phyloP scores from a whole-genome alignment of 352 stramenopile species.

The Aphanomyces invadans region DNA sequence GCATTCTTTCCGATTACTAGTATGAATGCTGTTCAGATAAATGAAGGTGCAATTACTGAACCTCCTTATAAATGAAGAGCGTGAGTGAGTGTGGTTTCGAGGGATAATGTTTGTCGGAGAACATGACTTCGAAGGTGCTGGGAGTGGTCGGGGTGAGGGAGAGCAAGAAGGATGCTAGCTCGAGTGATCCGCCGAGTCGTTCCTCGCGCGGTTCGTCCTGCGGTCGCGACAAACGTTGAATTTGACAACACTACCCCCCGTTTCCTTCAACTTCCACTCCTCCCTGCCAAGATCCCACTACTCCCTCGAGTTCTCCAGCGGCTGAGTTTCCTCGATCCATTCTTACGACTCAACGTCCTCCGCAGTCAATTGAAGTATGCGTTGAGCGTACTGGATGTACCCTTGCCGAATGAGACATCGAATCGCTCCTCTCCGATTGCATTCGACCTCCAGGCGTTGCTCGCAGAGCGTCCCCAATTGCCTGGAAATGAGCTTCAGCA shows the following conservation, averaged over 20 bases:
- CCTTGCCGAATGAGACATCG: background rate
- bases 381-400: slow-evolving; percentile 5
- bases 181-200: slow-evolving; percentile 10
- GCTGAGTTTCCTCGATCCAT: background rate
- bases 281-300: background rate
- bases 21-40: no score
- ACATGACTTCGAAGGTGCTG: background rate
- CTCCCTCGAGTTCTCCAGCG: background rate
- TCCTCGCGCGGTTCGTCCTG: slow-evolving; percentile 11
- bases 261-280: slow-evolving; percentile 2
- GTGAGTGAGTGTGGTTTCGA: background rate
- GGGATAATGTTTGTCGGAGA: no score
- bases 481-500: slow-evolving; percentile 5
- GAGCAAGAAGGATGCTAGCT: slow-evolving; percentile 12
- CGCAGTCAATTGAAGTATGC: slow-evolving; percentile 11
- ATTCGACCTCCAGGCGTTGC: background rate
- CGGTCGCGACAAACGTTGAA: slow-evolving; percentile 8
- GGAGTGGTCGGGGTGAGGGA: background rate
- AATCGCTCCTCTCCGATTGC: background rate
- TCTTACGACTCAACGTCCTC: slow-evolving; percentile 4
- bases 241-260: background rate
- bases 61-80: background rate
- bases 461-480: background rate
- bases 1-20: no score
- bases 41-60: background rate